These are phyloP conservation scores for Xylaria curta DNA, from an alignment of 495 filamentous ascomycete genomes.

Conservation along the genomic window DNA sequence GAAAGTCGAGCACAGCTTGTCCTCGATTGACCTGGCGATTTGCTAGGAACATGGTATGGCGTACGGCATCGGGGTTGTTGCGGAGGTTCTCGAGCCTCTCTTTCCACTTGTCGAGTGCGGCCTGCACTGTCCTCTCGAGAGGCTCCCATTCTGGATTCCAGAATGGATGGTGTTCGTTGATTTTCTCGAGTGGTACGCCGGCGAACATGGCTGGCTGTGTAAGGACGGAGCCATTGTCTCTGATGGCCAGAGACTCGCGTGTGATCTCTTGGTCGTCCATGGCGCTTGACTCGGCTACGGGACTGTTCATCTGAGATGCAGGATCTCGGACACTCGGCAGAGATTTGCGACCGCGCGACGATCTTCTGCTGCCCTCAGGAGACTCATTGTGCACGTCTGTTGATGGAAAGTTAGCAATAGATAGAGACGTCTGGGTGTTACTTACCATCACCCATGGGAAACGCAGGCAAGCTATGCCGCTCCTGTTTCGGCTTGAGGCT, in stretches of 20 bases:
- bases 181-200: slow-evolving; percentile 54
- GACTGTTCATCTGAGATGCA: slow-evolving; percentile 31
- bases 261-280: slow-evolving; percentile 44
- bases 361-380: slow-evolving; percentile 31
- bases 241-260: slow-evolving; percentile 42
- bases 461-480: slow-evolving; percentile 36
- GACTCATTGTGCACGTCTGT: slow-evolving; percentile 27
- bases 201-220: slow-evolving; percentile 49
- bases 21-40: slow-evolving; percentile 56
- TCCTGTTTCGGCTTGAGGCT: slow-evolving; percentile 32
- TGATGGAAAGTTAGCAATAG: background rate
- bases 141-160: slow-evolving; percentile 54
- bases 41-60: slow-evolving; percentile 50
- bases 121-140: slow-evolving; percentile 41
- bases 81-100: slow-evolving; percentile 44
- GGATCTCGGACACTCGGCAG: slow-evolving; percentile 38
- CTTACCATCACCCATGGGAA: slow-evolving; percentile 27
- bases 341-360: slow-evolving; percentile 36
- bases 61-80: slow-evolving; percentile 30
- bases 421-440: background rate
- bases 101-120: slow-evolving; percentile 45
- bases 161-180: slow-evolving; percentile 48
- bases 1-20: slow-evolving; percentile 49
- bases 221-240: slow-evolving; percentile 47
- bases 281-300: slow-evolving; percentile 26